phyloP scores from a whole-genome alignment of 163 green algal species.

The Chlorella variabilis region DNA sequence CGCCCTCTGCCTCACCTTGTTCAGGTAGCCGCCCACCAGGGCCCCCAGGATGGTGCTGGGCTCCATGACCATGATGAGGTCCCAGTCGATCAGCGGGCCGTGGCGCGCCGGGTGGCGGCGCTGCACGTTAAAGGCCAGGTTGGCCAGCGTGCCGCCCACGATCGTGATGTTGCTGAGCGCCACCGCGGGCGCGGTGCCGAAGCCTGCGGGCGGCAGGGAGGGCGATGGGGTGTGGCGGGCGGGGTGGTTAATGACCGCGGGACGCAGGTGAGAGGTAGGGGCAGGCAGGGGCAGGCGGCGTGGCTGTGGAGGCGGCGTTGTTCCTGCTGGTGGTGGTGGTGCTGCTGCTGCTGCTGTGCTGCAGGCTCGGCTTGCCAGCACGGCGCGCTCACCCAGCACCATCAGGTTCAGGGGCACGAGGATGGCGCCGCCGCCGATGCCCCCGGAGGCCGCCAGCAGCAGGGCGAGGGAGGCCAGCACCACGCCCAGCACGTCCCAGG shows the following conservation, averaged over 20 bases:
- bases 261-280: background rate
- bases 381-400: constrained; percentile 28
- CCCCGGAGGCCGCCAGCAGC: constrained; percentile 67
- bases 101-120: constrained; percentile 56
- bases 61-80: constrained; percentile 76
- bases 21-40: constrained; percentile 70
- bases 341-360: too few species aligned
- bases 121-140: constrained; percentile 69
- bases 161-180: constrained; percentile 81
- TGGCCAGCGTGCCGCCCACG: constrained; percentile 67
- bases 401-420: constrained; percentile 50
- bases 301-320: too few species aligned
- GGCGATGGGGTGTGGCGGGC: background rate
- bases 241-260: background rate
- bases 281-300: background rate
- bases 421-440: constrained; percentile 71
- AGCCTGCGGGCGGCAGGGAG: constrained; percentile 23
- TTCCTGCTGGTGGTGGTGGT: too few species aligned
- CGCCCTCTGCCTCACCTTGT: constrained; percentile 67
- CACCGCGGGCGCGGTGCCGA: constrained; percentile 61
- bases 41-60: constrained; percentile 77
- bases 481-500: constrained; percentile 40
- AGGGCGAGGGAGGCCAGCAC: constrained; percentile 43
- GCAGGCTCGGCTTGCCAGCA: too few species aligned
- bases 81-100: constrained; percentile 74